A percentile compares a stretch with the other conserved stretches of the same genome.
Conservation (phyloP, 257 asterid genomes). For the Penstemon barbatus region DNA sequence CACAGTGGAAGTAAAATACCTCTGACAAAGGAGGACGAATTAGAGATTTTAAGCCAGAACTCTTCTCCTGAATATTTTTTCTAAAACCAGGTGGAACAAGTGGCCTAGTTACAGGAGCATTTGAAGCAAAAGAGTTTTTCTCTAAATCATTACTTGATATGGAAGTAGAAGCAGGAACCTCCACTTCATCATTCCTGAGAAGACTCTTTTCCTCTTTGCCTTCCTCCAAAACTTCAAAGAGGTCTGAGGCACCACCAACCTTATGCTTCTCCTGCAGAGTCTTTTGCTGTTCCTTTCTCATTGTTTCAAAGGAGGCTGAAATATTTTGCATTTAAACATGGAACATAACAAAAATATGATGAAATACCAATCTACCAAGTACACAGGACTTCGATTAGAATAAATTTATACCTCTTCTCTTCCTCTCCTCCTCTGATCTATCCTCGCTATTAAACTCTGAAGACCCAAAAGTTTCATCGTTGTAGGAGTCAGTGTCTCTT, state of each 20-base stretch:
- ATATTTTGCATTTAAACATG: slow-evolving; percentile 18
- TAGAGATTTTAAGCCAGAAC: slow-evolving; percentile 53
- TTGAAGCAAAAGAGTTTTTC: slow-evolving; percentile 57
- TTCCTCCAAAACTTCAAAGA: slow-evolving; percentile 41
- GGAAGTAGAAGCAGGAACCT: slow-evolving; percentile 40
- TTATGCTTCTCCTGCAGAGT: slow-evolving; percentile 72
- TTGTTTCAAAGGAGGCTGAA: slow-evolving; percentile 85
- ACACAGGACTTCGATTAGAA: slow-evolving; percentile 16
- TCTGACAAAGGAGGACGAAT: slow-evolving; percentile 48
- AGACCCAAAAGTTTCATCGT: slow-evolving; percentile 95
- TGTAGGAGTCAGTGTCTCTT: slow-evolving; percentile 65
- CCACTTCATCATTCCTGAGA: slow-evolving; percentile 43
- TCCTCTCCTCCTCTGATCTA: slow-evolving; percentile 88
- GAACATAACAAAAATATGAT: slow-evolving; percentile 15
- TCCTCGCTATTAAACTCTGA: slow-evolving; percentile 64
- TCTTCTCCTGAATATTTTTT: slow-evolving; percentile 55
- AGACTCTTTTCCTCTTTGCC: slow-evolving; percentile 49
- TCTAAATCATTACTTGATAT: slow-evolving; percentile 49
- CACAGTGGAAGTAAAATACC: slow-evolving; percentile 37
- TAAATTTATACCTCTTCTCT: slow-evolving; percentile 73
- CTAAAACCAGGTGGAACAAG: slow-evolving; percentile 91
- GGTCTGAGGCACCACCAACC: slow-evolving; percentile 44
- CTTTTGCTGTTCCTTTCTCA: slow-evolving; percentile 93
- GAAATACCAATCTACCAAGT: slow-evolving; percentile 21
- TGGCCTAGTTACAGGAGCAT: slow-evolving; percentile 63